phyloP scores from a whole-genome alignment of 352 stramenopile genomes.

The Phytophthora crassamura region DNA sequence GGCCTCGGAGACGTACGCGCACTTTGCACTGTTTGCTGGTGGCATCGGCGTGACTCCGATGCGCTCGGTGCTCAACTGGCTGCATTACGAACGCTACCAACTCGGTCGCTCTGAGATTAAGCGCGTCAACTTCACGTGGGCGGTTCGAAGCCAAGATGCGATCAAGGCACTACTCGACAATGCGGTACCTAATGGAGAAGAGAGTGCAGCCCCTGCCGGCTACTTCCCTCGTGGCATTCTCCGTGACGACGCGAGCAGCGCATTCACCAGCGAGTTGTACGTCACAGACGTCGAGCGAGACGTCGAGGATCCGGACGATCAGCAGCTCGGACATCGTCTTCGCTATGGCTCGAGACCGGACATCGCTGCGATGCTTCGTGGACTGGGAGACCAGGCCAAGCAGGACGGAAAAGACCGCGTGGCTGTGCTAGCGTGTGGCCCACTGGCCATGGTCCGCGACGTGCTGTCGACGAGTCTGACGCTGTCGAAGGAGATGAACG shows the following conservation, averaged over 20 bases:
- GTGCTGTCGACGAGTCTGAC: conserved; percentile 21
- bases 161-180: conserved; percentile 26
- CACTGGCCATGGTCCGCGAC: conserved; percentile 31
- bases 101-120: conserved; percentile 28
- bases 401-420: conserved; percentile 26
- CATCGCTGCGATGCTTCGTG: conserved; percentile 17
- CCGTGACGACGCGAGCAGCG: background rate
- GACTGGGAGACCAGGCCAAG: conserved; percentile 35
- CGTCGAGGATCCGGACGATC: conserved; percentile 26
- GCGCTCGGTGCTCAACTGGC: conserved; percentile 34
- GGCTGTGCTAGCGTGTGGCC: conserved; percentile 49
- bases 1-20: conserved; percentile 49
- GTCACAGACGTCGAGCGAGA: conserved; percentile 24
- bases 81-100: conserved; percentile 24
- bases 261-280: conserved; percentile 3
- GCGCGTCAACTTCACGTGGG: conserved; percentile 49
- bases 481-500: conserved; percentile 24
- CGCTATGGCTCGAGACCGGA: conserved; percentile 31
- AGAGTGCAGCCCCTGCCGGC: background rate
- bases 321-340: conserved; percentile 28
- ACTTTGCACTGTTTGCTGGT: conserved; percentile 48
- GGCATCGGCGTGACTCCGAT: conserved; percentile 58
- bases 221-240: conserved; percentile 16
- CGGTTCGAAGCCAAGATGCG: conserved; percentile 38
- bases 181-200: background rate